These are phyloP conservation scores for Cyberlindnera xylosilytica DNA, from an alignment of 805 yeast genomes.

Conservation along the genomic window DNA sequence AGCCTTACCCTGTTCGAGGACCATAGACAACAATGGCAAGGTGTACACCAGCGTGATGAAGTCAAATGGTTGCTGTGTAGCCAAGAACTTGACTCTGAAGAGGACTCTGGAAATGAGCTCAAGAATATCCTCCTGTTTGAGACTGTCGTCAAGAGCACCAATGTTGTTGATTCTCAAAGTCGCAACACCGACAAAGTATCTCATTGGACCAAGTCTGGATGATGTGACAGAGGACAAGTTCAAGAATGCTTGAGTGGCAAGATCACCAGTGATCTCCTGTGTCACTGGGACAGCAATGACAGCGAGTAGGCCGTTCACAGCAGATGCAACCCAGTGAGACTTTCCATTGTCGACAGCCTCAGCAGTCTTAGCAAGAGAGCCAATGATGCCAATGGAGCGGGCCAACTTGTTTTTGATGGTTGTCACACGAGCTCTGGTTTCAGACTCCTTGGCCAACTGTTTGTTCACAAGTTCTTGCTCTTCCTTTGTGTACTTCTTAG, in stretches of 20 bases:
- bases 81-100: conserved; percentile 69
- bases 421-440: conserved; percentile 48
- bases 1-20: conserved; percentile 62
- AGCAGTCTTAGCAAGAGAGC: conserved; percentile 49
- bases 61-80: conserved; percentile 72
- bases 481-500: conserved; percentile 69
- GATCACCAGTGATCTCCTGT: conserved; percentile 37
- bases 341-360: conserved; percentile 60
- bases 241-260: conserved; percentile 50
- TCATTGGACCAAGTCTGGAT: conserved; percentile 47
- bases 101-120: conserved; percentile 62
- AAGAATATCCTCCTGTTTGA: conserved; percentile 47
- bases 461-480: conserved; percentile 62
- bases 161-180: conserved; percentile 56
- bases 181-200: conserved; percentile 63
- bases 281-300: conserved; percentile 38
- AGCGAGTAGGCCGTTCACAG: conserved; percentile 47
- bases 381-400: conserved; percentile 52
- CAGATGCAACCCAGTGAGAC: conserved; percentile 67
- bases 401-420: conserved; percentile 34
- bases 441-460: conserved; percentile 61
- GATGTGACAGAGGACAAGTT: conserved; percentile 50
- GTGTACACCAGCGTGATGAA: conserved; percentile 65
- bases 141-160: conserved; percentile 42
- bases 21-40: conserved; percentile 69